These are phyloP conservation scores for Puccinia brachypodii DNA, from an alignment of 1,284 basidiomycete genomes.

Conservation along the genomic window DNA sequence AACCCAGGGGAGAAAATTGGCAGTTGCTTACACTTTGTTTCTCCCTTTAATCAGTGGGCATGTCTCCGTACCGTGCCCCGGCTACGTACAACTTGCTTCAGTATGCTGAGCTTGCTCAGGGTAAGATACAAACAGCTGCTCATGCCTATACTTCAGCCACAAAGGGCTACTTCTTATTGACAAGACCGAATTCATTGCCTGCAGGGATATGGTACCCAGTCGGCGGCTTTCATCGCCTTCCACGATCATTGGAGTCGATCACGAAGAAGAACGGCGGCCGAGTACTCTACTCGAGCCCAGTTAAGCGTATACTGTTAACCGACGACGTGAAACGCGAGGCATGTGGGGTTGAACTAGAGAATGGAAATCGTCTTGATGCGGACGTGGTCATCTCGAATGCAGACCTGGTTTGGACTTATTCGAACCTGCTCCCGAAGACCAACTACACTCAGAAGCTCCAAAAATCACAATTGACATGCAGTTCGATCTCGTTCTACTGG, in stretches of 20 bases:
- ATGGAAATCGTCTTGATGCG: conserved; percentile 59
- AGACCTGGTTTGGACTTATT: conserved; percentile 62
- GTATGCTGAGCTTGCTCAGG: conserved; percentile 62
- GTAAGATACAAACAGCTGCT: not conserved
- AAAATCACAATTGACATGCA: conserved; percentile 59
- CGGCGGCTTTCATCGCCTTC: conserved; percentile 60
- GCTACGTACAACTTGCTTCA: conserved; percentile 62
- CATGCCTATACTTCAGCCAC: not conserved
- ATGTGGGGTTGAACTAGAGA: conserved; percentile 59
- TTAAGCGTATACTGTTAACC: conserved; percentile 58
- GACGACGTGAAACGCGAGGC: conserved; percentile 53
- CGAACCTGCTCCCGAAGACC: conserved; percentile 59
- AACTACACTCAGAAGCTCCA: conserved; percentile 55
- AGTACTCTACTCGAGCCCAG: conserved; percentile 59
- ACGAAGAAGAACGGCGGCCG: conserved; percentile 59
- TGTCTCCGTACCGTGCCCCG: conserved; percentile 62
- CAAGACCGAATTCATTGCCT: not conserved
- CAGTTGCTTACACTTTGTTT: not conserved
- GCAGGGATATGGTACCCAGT: conserved; percentile 63
- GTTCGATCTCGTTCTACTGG: conserved; percentile 64
- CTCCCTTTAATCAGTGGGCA: conserved; percentile 56
- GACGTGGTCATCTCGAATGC: conserved; percentile 63
- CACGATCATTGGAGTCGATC: conserved; percentile 58
- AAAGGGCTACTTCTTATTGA: not conserved
- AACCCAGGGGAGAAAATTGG: conserved; percentile 32